Evolutionary conservation across 2,329 filamentous ascomycete species (phyloP).

Genomic region (Aureobasidium zeae): DNA sequence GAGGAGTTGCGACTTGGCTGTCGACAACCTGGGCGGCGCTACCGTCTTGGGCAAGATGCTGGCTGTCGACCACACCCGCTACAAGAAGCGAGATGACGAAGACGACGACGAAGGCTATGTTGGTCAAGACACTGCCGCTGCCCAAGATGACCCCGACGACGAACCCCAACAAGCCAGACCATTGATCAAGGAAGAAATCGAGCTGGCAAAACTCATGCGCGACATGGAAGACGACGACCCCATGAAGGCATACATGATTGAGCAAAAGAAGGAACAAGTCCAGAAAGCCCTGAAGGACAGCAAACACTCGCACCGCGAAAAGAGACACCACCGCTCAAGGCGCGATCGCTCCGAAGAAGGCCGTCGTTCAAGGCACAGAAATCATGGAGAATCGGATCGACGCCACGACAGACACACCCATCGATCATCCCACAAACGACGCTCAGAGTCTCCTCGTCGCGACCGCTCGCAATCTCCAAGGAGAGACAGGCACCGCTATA

Average conservation of each 20-base stretch:
- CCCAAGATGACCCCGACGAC: slow-evolving; percentile 34
- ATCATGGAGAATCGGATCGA: slow-evolving; percentile 10
- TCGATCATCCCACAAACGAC: slow-evolving; percentile 5
- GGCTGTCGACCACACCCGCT: slow-evolving; percentile 85
- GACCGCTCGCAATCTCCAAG: slow-evolving; percentile 2
- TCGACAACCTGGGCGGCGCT: slow-evolving; percentile 88
- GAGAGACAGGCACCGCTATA: slow-evolving; percentile 1
- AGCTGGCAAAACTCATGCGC: slow-evolving; percentile 63
- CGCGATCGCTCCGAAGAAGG: slow-evolving; percentile 18
- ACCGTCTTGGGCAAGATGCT: slow-evolving; percentile 71
- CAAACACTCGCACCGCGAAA: slow-evolving; percentile 32
- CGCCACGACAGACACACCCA: slow-evolving; percentile 9
- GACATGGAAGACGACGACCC: slow-evolving; percentile 85
- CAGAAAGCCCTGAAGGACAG: slow-evolving; percentile 56
- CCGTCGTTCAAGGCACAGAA: slow-evolving; percentile 16
- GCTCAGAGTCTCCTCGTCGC: background rate
- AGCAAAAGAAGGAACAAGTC: slow-evolving; percentile 86
- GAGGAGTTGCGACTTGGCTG: slow-evolving; percentile 86
- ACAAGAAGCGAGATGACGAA: slow-evolving; percentile 67
- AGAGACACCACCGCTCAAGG: slow-evolving; percentile 35
- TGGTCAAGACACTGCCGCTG: slow-evolving; percentile 38
- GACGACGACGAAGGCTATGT: slow-evolving; percentile 51
- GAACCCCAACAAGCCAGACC: slow-evolving; percentile 44
- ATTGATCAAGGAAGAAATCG: slow-evolving; percentile 69
- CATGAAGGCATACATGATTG: slow-evolving; percentile 85